A percentile compares a stretch with the other conserved stretches of the same genome.
phyloP scores from a whole-genome alignment of 139 green algal species.

The Edaphochlamys debaryana region DNA sequence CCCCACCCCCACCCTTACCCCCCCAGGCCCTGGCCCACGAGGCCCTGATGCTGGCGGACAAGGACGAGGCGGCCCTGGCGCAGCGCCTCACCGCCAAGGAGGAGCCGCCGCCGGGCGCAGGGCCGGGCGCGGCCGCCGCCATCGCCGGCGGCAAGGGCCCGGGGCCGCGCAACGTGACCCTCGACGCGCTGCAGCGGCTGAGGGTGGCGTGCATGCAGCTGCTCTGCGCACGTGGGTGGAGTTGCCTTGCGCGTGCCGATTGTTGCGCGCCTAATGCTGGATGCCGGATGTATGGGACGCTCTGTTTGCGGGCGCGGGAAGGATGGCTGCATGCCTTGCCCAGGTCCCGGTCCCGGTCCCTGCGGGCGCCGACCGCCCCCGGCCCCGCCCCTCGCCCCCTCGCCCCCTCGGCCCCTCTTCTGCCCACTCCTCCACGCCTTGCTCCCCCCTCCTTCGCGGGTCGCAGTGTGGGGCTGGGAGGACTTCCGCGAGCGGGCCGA shows the following conservation, averaged over 20 bases:
- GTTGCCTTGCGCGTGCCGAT: background rate
- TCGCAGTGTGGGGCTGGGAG: slow-evolving; percentile 44
- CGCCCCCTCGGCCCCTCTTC: too few relatives aligned
- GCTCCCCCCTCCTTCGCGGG: too few relatives aligned
- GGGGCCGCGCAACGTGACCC: slow-evolving; percentile 45
- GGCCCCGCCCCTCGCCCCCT: too few relatives aligned
- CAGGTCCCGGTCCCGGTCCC: too few relatives aligned
- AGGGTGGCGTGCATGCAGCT: slow-evolving; percentile 77
- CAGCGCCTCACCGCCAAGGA: slow-evolving; percentile 34
- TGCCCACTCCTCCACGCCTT: too few relatives aligned
- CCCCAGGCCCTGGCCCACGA: slow-evolving; percentile 50
- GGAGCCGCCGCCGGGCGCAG: background rate
- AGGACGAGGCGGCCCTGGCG: slow-evolving; percentile 50
- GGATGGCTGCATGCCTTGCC: too few relatives aligned
- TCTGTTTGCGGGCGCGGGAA: too few relatives aligned
- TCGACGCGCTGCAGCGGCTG: slow-evolving; percentile 68
- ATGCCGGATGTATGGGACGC: too few relatives aligned
- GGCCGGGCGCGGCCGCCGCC: background rate
- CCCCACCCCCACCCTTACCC: too few relatives aligned
- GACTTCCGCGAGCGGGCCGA: slow-evolving; percentile 37
- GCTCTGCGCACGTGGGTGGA: slow-evolving; percentile 56
- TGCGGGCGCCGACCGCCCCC: too few relatives aligned
- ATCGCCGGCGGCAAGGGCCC: slow-evolving; percentile 5
- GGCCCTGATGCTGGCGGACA: slow-evolving; percentile 57
- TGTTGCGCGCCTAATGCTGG: too few relatives aligned